Base-by-base conservation (phyloP, 1,139 yeast species). In the Blastobotrys niveus region DNA sequence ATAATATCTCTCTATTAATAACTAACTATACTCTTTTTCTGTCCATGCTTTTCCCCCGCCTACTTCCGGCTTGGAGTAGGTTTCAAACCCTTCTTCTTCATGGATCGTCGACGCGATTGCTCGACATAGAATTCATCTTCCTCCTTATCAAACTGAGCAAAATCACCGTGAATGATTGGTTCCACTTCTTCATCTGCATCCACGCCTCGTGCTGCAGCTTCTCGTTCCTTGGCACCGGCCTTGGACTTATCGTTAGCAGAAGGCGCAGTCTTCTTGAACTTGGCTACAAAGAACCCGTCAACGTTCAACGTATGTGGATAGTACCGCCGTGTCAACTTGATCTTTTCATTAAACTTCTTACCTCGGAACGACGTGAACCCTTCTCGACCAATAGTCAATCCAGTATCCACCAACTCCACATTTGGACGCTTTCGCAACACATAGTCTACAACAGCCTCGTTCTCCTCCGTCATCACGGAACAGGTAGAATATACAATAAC, bases 301-400 rank as follows among this genome's bases (percentile, higher is more conserved):
- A 93, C 98, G 65, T 93, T 93, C 65, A 91, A 91, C 26, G 95
- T 89, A 66, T 93, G 99, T 45, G 99, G 99, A 64, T 91, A 93
- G 66, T 91, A 93, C 66, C 99, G 80, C 70, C 96, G 81, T 2
- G 98, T 88, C 56, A 89, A 70, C 41, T 78, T 77, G 47, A 91
- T 66, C 55, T 79, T 78, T 43, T 86, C 77, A 62, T 84, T 81
- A 72, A 89, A 93, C 49, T 79, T 85, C 67, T 88, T 89, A 46
- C 98, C 99, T 64, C 97, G 77, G 72, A 76, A 93, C 38, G 91
- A 82, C 4, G 94, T 81, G 68, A 91, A 91, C 4, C 97, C 99
- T 59, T 87, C 95, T 61, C 87, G 87, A 66, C 99, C 99, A 52
- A 93, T 91, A 50, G 79, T 83, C 57, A 93, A 74, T n/a, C 93